A percentile compares a stretch with the other conserved stretches of the same genome.
phyloP scores from a whole-genome alignment of 1,139 yeast genomes.

The Suhomyces yuchorum region DNA sequence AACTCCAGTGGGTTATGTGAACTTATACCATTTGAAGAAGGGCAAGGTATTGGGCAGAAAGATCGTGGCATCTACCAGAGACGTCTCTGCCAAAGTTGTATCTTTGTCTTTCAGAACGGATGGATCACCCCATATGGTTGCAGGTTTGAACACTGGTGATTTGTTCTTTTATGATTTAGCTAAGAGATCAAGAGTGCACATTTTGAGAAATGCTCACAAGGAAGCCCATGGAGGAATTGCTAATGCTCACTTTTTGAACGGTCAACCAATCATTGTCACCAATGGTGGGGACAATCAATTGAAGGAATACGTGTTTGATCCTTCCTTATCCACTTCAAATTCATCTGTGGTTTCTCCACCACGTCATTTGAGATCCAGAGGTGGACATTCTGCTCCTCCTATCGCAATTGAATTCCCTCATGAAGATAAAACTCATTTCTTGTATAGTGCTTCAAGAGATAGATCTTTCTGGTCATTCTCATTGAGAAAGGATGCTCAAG shows the following conservation, averaged over 20 bases:
- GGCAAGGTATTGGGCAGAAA: conserved; percentile 56
- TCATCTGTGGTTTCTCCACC: conserved; percentile 81
- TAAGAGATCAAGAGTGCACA: conserved; percentile 70
- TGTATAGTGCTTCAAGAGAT: conserved; percentile 87
- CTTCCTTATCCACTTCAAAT: conserved; percentile 71
- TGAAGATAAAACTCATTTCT: conserved; percentile 74
- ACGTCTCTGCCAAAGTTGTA: conserved; percentile 51
- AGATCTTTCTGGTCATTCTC: conserved; percentile 89
- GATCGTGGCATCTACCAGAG: conserved; percentile 59
- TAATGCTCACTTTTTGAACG: conserved; percentile 74
- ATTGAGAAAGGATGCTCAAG: conserved; percentile 92
- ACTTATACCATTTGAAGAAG: conserved; percentile 67
- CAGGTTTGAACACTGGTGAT: conserved; percentile 81
- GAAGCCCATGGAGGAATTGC: conserved; percentile 82
- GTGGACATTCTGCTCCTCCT: conserved; percentile 96
- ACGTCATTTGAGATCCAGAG: conserved; percentile 86
- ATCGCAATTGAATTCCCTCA: conserved; percentile 76
- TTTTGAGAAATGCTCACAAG: conserved; percentile 70
- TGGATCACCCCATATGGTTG: conserved; percentile 80
- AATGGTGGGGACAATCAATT: conserved; percentile 90
- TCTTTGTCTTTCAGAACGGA: conserved; percentile 91
- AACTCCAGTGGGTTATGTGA: conserved; percentile 65
- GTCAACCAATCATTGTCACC: conserved; percentile 90
- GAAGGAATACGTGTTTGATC: conserved; percentile 92
- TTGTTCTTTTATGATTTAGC: conserved; percentile 82